Percentiles rank a stretch among this genome's conserved stretches.
Conservation (phyloP, 345 rosid genomes). For the Durio zibethinus region DNA sequence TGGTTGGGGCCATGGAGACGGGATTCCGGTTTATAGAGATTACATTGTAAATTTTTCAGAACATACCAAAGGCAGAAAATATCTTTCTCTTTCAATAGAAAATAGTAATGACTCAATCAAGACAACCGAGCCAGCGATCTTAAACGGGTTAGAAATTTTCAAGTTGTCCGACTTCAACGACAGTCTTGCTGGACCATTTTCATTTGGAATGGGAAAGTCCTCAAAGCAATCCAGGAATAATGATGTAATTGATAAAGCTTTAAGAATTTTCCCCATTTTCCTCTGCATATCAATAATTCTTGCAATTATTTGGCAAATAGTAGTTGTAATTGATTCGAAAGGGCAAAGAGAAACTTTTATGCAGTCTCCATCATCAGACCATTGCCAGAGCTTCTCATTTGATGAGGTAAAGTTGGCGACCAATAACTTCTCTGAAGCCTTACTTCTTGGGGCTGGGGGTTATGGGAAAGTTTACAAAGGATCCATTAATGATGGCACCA, state of each 20-base stretch:
- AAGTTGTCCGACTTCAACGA: conserved; percentile 44
- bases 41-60: conserved; percentile 5
- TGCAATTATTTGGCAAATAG: not conserved
- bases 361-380: conserved; percentile 50
- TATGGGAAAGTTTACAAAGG: conserved; percentile 88
- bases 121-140: conserved; percentile 24
- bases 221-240: conserved; percentile 29
- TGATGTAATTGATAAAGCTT: conserved; percentile 35
- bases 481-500: conserved; percentile 36
- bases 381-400: conserved; percentile 58
- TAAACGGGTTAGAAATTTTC: conserved; percentile 74
- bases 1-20: conserved; percentile 19
- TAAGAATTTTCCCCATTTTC: conserved; percentile 11
- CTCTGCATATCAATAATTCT: conserved; percentile 31
- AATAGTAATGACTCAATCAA: not conserved
- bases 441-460: conserved; percentile 80
- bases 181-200: conserved; percentile 56
- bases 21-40: conserved; percentile 30
- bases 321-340: conserved; percentile 15
- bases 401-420: conserved; percentile 58
- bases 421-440: conserved; percentile 55
- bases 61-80: conserved; percentile 8
- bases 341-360: conserved; percentile 41
- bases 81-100: conserved; percentile 25
- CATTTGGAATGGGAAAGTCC: conserved; percentile 20